These are phyloP conservation scores for Diaporthe caulivora DNA, from an alignment of 2,329 filamentous ascomycete species.

Conservation along the genomic window DNA sequence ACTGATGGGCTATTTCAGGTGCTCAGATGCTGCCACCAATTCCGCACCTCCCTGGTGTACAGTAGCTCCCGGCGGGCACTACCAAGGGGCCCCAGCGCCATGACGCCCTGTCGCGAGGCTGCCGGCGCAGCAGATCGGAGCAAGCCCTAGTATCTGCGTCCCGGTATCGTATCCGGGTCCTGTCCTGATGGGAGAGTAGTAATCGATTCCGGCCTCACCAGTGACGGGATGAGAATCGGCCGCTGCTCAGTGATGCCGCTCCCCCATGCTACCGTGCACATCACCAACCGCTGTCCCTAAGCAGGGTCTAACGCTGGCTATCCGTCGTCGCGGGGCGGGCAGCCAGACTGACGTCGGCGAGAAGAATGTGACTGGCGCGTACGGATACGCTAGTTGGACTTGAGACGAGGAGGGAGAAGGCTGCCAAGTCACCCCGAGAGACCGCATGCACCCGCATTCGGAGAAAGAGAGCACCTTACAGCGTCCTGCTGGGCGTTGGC, in stretches of 20 bases:
- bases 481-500: conserved; percentile 10
- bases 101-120: conserved; percentile 23
- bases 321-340: conserved; percentile 19
- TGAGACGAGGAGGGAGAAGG: conserved; percentile 26
- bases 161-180: conserved; percentile 21
- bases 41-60: conserved; percentile 9
- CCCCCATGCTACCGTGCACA: conserved; percentile 15
- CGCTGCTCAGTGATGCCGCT: background rate
- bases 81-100: conserved; percentile 8
- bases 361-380: conserved; percentile 15
- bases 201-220: conserved; percentile 22
- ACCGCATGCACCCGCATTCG: background rate
- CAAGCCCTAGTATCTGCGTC: background rate
- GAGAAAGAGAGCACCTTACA: conserved; percentile 11
- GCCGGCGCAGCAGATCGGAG: conserved; percentile 8
- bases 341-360: conserved; percentile 17
- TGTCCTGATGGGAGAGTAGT: conserved; percentile 1
- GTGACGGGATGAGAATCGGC: conserved; percentile 25
- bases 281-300: background rate
- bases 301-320: conserved; percentile 19
- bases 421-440: conserved; percentile 25
- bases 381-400: conserved; percentile 19
- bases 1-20: conserved; percentile 20
- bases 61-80: conserved; percentile 27
- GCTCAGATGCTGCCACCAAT: conserved; percentile 15